Conservation (phyloP, 371 early-diverging fungal species). For the Syncephalastrum racemosum region DNA sequence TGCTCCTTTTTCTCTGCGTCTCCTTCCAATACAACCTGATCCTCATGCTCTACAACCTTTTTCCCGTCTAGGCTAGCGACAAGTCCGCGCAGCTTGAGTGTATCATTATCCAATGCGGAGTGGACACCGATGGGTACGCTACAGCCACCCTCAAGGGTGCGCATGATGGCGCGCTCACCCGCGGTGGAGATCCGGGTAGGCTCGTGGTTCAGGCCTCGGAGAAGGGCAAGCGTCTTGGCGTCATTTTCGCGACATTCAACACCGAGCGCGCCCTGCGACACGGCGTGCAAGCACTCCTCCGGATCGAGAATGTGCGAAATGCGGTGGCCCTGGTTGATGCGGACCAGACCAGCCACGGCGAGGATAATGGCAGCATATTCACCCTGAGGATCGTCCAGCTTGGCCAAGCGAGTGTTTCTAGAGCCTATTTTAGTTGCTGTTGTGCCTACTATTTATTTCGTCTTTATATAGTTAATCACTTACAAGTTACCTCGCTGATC, state of each 20-base stretch:
- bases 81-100: constrained; percentile 57
- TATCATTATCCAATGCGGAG: constrained; percentile 49
- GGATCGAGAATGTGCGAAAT: constrained; percentile 72
- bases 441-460: not conserved
- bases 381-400: constrained; percentile 79
- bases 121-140: constrained; percentile 94
- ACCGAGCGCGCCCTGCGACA: constrained; percentile 93
- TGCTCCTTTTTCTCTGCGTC: constrained; percentile 32
- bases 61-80: constrained; percentile 74
- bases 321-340: constrained; percentile 68
- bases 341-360: constrained; percentile 86
- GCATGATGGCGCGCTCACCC: constrained; percentile 91
- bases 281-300: constrained; percentile 81
- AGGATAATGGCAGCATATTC: constrained; percentile 82
- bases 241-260: constrained; percentile 85
- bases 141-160: constrained; percentile 93
- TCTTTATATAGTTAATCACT: constrained; percentile 14
- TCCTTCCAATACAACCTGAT: constrained; percentile 33
- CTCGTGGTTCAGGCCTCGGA: constrained; percentile 65
- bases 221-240: constrained; percentile 35
- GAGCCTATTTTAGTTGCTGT: not conserved
- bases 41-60: constrained; percentile 52
- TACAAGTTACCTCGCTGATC: constrained; percentile 46
- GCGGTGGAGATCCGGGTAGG: constrained; percentile 69
- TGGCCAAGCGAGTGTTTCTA: constrained; percentile 86